Percentiles rank a stretch among this genome's conserved stretches.
These are phyloP conservation scores for Rhodomyrtus tomentosa DNA, from an alignment of 345 rosid species.

Conservation along the genomic window DNA sequence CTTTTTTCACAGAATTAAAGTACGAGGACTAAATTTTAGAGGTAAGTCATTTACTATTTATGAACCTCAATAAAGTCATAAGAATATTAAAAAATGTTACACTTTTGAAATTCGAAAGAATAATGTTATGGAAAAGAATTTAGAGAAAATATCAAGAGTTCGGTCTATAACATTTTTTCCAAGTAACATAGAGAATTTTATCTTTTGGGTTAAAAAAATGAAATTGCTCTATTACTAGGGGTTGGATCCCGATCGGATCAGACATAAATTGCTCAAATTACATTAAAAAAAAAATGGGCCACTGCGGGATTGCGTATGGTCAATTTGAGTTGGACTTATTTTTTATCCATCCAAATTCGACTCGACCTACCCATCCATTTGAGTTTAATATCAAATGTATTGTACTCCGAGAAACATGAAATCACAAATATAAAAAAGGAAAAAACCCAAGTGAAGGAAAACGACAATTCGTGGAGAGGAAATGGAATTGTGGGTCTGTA, in stretches of 20 bases:
- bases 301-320: accelerated
- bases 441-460: no score
- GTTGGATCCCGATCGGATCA: accelerated
- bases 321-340: background rate
- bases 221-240: accelerated
- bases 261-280: background rate
- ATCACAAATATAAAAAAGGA: background rate
- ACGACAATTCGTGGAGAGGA: no score
- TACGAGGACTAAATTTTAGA: background rate
- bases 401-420: background rate
- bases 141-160: background rate
- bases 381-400: background rate
- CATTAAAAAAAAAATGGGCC: background rate
- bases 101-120: background rate
- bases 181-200: accelerated
- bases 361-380: accelerated
- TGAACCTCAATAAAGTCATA: background rate
- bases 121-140: background rate
- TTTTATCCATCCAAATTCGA: accelerated
- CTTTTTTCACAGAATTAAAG: background rate
- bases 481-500: no score
- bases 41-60: background rate
- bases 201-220: background rate
- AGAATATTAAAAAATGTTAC: background rate
- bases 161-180: background rate